Evolutionary conservation across 129 eudicot species (phyloP), one percentile per base, ranked within the genome.

Genomic region (Arctium lappa): DNA sequence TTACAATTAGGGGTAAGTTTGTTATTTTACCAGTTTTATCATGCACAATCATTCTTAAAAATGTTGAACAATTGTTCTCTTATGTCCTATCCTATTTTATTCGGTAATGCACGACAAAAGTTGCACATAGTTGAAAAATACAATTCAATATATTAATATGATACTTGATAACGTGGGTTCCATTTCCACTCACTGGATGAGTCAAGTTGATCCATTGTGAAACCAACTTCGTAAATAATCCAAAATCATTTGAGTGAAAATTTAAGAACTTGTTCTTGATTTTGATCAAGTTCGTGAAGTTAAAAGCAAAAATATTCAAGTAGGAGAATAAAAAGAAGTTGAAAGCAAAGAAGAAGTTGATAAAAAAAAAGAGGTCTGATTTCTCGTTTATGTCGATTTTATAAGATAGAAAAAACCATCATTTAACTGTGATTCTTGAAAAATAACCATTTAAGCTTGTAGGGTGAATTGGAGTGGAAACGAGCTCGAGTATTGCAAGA

Each of bases 311-410:
- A 40, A 89, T 92, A 73, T 79, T 71, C 39, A 79, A 86, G 48
- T 92, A 95, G 95, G 95, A 94, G 89, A 85, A 42, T 2, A 92
- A 89, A 87, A 93, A 91, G 84, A 93, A 83, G 86, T 22, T 94
- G 76, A 89, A 56, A 56, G 84, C 85, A 18, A 86, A 63, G 3
- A 91, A 80, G 70, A 85, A 86, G 80, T 32, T 87, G 69, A 88
- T 80, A 60, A 71, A 33, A 76, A 48, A 80, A 22, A 22, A 22
- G 93, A 92, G 98, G 94, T 94, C 73, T 18, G n/a, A 0, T 10
- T 48, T 74, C 8, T 11, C 8, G 22, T 8, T 13, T 31, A 16
- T 0, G 8, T 22, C 53, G 16, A 56, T 16, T 44, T 1, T 60
- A 22, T 48, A 68, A 78, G 22, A 11, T 50, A 36, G 15, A 0